Conservation (phyloP, 768 basidiomycete genomes). For the Tulasnella sp. region DNA sequence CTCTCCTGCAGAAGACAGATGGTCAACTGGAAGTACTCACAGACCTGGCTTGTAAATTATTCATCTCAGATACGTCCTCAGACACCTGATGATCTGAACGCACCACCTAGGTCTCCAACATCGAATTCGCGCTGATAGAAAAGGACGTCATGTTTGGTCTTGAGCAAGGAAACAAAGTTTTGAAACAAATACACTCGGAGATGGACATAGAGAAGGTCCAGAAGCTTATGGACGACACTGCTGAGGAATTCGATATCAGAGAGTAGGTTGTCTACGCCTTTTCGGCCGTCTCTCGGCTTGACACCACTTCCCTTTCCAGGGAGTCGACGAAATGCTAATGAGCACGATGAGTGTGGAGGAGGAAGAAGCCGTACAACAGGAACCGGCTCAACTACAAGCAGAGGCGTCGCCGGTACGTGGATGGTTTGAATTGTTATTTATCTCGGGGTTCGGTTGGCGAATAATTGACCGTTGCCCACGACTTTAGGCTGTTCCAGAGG, state of each 20-base stretch:
- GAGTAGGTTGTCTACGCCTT: slow-evolving; percentile 39
- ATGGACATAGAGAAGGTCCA: slow-evolving; percentile 91
- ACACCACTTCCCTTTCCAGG: slow-evolving; percentile 42
- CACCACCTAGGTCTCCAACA: slow-evolving; percentile 70
- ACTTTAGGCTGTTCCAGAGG: slow-evolving; percentile 25
- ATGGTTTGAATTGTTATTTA: slow-evolving; percentile 2
- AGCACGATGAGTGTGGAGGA: slow-evolving; percentile 80
- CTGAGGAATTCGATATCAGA: slow-evolving; percentile 89
- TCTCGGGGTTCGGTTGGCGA: slow-evolving; percentile 23
- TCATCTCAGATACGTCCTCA: not conserved
- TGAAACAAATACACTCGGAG: slow-evolving; percentile 90
- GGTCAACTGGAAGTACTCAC: slow-evolving; percentile 81
- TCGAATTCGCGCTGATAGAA: slow-evolving; percentile 94
- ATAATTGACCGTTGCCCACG: not conserved
- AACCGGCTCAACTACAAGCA: slow-evolving; percentile 61
- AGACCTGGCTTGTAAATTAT: slow-evolving; percentile 56
- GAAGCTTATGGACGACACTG: slow-evolving; percentile 84
- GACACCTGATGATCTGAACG: not conserved
- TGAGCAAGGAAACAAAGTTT: slow-evolving; percentile 85
- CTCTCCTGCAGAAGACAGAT: slow-evolving; percentile 80
- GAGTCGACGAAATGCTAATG: slow-evolving; percentile 80
- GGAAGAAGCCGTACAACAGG: slow-evolving; percentile 86
- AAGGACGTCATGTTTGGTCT: slow-evolving; percentile 87
- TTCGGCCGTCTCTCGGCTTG: not conserved
- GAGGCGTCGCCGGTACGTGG: slow-evolving; percentile 43